Base-by-base conservation (phyloP, 441 rosid genomes). In the Erodium texanum region DNA sequence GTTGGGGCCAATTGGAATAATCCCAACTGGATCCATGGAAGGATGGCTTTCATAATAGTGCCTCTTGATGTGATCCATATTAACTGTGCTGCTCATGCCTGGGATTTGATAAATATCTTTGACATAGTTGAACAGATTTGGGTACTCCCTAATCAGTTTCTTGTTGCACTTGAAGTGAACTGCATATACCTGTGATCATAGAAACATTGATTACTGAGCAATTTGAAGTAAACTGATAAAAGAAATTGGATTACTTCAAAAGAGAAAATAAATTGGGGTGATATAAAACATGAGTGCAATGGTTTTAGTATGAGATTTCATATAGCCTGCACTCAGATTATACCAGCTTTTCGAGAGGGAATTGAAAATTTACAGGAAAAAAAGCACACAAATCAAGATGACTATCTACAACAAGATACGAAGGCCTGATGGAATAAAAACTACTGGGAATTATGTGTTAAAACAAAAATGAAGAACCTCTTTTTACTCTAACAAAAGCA, bases 131-230 rank as follows among this genome's bases (percentile, higher is more conserved):
- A 76, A 76, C 65, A 76, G 52, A 66, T 76, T 76, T 3, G 71
- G 79, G 70, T 66, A 72, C 59, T 76, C 76, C 50, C 75, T 66
- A 1, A 72, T 50, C 22, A 63, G 65, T 58, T 72, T 76, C 73
- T 69, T 72, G 76, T 72, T 72, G 73, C 79, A 72, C 64, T 76
- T 76, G 68, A 76, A 76, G 64, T 72, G 79, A 62, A 76, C 73
- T 7, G 70, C 79, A 66, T 76, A 72, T 18, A 76, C 79, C 79
- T 75, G 61, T 36, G 16, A 16, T 16, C 16, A 19, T 19, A 20
- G 62, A 22, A 38, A 65, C 68, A 65, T 18, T 38, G 5, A 56
- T 18, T 56, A 56, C 56, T 56, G 7, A 56, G 62, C 41, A 45
- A 12, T 45, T 43, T 45, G 52, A 15, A 15, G 14, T 19, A 12